Evolutionary conservation across 2,329 filamentous ascomycete species (phyloP), one percentile per base, ranked within the genome.

Genomic region (Penicillium concentricum): DNA sequence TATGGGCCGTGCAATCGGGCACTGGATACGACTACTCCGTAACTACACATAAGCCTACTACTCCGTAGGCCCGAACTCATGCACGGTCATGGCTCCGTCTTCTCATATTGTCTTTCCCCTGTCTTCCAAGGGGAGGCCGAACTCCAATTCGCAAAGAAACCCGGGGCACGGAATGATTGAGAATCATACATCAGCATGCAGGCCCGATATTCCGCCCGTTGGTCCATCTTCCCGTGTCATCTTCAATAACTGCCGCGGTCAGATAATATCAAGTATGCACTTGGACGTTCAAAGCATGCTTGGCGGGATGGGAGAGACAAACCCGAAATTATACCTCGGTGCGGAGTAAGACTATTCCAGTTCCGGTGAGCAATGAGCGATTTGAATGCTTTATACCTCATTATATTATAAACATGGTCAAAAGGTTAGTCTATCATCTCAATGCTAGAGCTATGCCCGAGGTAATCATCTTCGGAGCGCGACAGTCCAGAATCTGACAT

Each of bases 61-160:
- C 12, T 32, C 13, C 13, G 30, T 32, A 47, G 56, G 49, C 15
- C 59, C 35, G n/a, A 54, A 41, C 53, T 49, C 53, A 41, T 51
- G 46, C 53, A 54, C 57, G 53, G 57, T 35, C 50, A 35, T 56
- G 12, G 5, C 48, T 46, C 54, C 41, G 35, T 34, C 46, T 51
- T 15, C 28, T 38, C 18, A 24, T 26, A 26, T 34, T 39, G 22
- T 46, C 9, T 37, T n/a, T 30, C 9, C 8, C 16, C n/a, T 51
- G 30, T 37, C 22, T 18, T 22, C 37, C 20, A 26, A 34, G 41
- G 20, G 48, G 41, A 41, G 26, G 7, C 20, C 12, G 7, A 45
- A 9, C 8, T 30, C 41, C n/a, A 52, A 20, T 55, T 53, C 32
- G 42, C 20, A 47, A 15, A n/a, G n/a, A 37, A 30, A n/a, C 15